Conservation (phyloP, 352 stramenopile species). For the Phytophthora boehmeriae region DNA sequence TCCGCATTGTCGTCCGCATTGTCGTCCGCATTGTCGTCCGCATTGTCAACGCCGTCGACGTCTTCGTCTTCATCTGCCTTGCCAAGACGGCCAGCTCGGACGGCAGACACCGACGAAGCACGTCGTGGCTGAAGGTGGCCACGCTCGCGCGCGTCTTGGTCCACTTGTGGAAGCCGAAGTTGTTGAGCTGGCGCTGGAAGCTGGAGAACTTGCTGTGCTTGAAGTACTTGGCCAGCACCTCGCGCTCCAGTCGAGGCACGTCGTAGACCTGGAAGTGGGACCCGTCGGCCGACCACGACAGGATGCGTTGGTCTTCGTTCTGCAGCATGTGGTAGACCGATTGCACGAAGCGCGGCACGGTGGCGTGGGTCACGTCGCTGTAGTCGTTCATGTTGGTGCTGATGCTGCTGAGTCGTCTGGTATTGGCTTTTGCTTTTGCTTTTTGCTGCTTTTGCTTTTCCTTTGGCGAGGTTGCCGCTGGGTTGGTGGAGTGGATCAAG, state of each 20-base stretch:
- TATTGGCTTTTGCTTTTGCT: not conserved
- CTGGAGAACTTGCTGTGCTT: constrained; percentile 89
- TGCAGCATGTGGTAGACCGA: constrained; percentile 66
- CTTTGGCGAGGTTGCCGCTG: too few species aligned
- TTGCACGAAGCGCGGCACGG: constrained; percentile 49
- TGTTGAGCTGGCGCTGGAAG: constrained; percentile 91
- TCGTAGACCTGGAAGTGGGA: constrained; percentile 85
- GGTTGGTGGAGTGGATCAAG: constrained; percentile 8
- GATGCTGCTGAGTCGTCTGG: not conserved
- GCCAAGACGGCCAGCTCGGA: constrained; percentile 14
- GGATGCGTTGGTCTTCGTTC: constrained; percentile 50
- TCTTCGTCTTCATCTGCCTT: constrained; percentile 14
- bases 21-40: not conserved
- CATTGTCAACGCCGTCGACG: not conserved
- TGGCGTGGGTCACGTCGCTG: constrained; percentile 1
- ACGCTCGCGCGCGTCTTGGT: constrained; percentile 67
- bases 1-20: not conserved
- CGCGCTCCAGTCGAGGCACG: constrained; percentile 53
- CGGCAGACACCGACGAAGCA: constrained; percentile 51
- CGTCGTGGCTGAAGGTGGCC: constrained; percentile 73
- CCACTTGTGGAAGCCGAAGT: constrained; percentile 91
- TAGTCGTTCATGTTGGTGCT: not conserved
- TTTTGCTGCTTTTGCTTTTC: too few species aligned
- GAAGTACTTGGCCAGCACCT: constrained; percentile 83
- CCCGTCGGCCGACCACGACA: constrained; percentile 53